Evolutionary conservation across 2,329 filamentous ascomycete species (phyloP), one percentile per base, ranked within the genome.

Genomic region (Mycosphaerella sp.): DNA sequence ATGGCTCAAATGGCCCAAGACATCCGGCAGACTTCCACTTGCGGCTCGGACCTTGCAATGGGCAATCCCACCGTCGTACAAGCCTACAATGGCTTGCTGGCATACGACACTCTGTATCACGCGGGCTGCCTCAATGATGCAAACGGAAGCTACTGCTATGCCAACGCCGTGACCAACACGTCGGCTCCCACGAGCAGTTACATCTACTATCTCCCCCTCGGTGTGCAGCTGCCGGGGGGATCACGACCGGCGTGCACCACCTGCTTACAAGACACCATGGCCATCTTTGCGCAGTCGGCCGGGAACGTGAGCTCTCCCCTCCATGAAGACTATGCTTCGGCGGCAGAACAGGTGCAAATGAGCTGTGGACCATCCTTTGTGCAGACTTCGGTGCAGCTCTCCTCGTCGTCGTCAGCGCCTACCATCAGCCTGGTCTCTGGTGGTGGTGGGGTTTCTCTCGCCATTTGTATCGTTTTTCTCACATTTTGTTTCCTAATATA

Each of bases 121-220:
- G 89, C 89, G 2, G 86, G 86, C 6, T 98, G 93, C 68, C 78
- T 95, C 17, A 83, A 82, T 56, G 81, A 88, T 66, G 43, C 49
- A 17, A 47, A 53, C 29, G 76, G 81, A 0, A 77, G 77, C 48
- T 80, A 83, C 61, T 96, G 80, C 74, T 96, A 89, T 69, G 87
- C 87, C 61, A 85, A 88, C 62, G 89, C 92, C 47, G 83, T 91
- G 56, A 89, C 87, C 45, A 95, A 95, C 71, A 69, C 74, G 5
- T 80, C 81, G 21, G 85, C 81, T 7, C 77, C 86, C 0, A 81
- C 83, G 32, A 86, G 93, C 68, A 80, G 82, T 34, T 92, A 91
- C 66, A 79, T 93, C 36, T 98, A 96, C 73, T 92, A 86, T 65
- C 76, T 97, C 2, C 88, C 91, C 0, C 78, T 95, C 52, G 93